phyloP scores from a whole-genome alignment of 169 alveolate species.

The Cryptosporidium sp. region DNA sequence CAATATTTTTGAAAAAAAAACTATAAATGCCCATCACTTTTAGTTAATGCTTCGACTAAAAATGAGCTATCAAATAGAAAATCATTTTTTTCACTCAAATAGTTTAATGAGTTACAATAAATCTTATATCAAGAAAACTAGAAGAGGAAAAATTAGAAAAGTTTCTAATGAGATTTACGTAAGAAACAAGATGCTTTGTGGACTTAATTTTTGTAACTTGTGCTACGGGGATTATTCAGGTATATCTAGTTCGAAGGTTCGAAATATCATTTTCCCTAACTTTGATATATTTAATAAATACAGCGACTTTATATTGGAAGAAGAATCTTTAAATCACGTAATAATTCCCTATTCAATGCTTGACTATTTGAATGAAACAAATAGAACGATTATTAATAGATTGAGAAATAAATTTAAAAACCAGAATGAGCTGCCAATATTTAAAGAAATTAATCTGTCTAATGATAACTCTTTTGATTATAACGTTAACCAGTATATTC shows the following conservation, averaged over 20 bases:
- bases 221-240: conserved; percentile 65
- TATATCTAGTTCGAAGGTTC: neutral
- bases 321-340: conserved; percentile 77
- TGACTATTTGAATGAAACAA: conserved; percentile 71
- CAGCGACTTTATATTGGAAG: conserved; percentile 71
- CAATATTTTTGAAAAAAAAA: neutral
- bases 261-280: conserved; percentile 18
- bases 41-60: neutral
- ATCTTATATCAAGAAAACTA: conserved; percentile 76
- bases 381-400: conserved; percentile 63
- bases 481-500: conserved; percentile 4
- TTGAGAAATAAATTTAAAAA: conserved; percentile 39
- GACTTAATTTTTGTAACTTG: conserved; percentile 75
- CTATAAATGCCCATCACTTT: neutral
- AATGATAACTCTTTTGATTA: neutral
- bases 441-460: neutral
- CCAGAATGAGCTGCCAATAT: conserved; percentile 14
- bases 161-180: conserved; percentile 84
- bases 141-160: conserved; percentile 83
- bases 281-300: conserved; percentile 28
- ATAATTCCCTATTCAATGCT: conserved; percentile 70
- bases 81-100: neutral
- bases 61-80: neutral
- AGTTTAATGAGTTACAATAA: neutral
- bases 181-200: conserved; percentile 84